Base-by-base conservation (phyloP, 768 basidiomycete species). In the Pleurotus sapidus region DNA sequence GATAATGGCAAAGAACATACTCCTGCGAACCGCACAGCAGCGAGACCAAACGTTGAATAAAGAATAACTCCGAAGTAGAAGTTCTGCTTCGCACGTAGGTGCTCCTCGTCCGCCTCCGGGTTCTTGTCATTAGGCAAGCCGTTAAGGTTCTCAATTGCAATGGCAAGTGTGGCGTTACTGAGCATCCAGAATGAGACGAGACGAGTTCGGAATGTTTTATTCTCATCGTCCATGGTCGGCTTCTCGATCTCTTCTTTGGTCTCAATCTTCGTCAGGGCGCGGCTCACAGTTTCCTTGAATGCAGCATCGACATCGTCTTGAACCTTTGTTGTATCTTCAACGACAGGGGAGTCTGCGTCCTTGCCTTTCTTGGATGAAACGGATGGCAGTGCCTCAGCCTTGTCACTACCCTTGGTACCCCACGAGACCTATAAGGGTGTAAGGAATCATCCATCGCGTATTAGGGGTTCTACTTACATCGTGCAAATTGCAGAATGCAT, bases 401-500 rank as follows among this genome's bases (percentile, higher is more conserved):
- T 95, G 74, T 98, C 96, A 56, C 87, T 90, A 49, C 93, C 94
- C 74, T 95, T 95, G 8, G 94, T 96, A 73, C 94, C 94, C 94
- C 95, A 95, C 12, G 89, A 91, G 17, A 93, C 89, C 84, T 89
- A 59, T 18, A 39, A 6, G 8, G 24, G 34, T 38, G 50, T 54
- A 55, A 37, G 42, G 43, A 18, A 20, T 18, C 15, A 25, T 30
- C 18, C 56, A 8, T 34, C 9, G 3, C 3, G 20, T 20, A 20
- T 20, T 37, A 25, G 46, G 34, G 45, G 23, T 56, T 49, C 49
- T 2, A 70, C 80, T 46, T 60, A 91, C 91, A 70, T 95, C 94
- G 69, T 93, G 93, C 72, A 97, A 75, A 74, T 97, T 97, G 74
- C 94, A 97, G 79, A 98, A 98, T 0, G 95, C 95, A 69, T 98